Percentiles rank a stretch among this genome's conserved stretches.
phyloP scores from a whole-genome alignment of 768 basidiomycete species.

The Ramaria rubella region DNA sequence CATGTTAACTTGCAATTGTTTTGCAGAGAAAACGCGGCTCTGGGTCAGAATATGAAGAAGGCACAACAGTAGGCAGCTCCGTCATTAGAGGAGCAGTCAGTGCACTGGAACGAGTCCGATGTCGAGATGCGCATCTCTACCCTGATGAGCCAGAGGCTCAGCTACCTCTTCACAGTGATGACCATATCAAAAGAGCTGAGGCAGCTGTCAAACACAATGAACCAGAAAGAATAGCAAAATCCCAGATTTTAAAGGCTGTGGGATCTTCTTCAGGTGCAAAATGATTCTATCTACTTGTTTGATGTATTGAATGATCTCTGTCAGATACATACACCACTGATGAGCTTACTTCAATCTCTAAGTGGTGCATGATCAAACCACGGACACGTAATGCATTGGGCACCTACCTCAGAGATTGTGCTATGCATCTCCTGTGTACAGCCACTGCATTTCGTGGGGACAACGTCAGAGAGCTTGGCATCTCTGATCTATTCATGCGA shows the following conservation, averaged over 20 bases:
- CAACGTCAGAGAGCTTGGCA: too few species aligned
- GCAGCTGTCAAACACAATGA: slow-evolving; percentile 5
- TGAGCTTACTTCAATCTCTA: slow-evolving; percentile 20
- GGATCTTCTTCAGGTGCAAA: slow-evolving; percentile 1
- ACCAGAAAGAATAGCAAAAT: not conserved
- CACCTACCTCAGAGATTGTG: too few species aligned
- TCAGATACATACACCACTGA: slow-evolving; percentile 23
- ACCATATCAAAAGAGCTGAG: too few species aligned
- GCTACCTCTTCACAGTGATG: too few species aligned
- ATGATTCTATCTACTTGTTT: not conserved
- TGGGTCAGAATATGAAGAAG: slow-evolving; percentile 20
- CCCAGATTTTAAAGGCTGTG: slow-evolving; percentile 2
- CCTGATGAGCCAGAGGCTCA: not conserved
- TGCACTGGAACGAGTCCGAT: slow-evolving; percentile 23
- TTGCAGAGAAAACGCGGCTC: slow-evolving; percentile 1
- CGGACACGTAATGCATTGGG: not conserved
- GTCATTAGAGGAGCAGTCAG: too few species aligned
- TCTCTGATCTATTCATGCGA: not conserved
- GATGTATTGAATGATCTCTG: not conserved
- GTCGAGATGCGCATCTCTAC: slow-evolving; percentile 9
- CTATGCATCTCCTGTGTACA: too few species aligned
- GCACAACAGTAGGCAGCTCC: slow-evolving; percentile 20
- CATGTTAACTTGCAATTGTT: slow-evolving; percentile 3
- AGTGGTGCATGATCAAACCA: slow-evolving; percentile 16
- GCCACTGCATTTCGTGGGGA: too few species aligned